Percentiles rank a stretch among this genome's conserved stretches.
These are phyloP conservation scores for Cyclotella atomus DNA, from an alignment of 108 stramenopile genomes.

Conservation along the genomic window DNA sequence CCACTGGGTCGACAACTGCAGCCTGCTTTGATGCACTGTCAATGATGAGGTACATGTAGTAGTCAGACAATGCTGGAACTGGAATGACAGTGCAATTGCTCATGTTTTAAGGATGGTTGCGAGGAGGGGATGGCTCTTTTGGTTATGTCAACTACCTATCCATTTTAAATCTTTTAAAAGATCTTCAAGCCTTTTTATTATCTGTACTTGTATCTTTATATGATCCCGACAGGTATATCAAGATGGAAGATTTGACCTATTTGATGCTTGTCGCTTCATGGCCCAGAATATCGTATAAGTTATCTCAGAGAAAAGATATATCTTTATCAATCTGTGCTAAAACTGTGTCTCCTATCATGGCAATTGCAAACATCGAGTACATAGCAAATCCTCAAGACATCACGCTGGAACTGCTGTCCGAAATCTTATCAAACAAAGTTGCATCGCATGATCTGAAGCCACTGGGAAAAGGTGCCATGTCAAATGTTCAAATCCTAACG, in stretches of 20 bases:
- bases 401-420: constrained; percentile 1
- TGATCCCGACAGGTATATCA: too few relatives aligned
- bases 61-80: constrained; percentile 48
- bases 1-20: constrained; percentile 72
- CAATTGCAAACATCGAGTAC: not conserved
- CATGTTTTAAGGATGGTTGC: not conserved
- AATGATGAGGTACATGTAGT: constrained; percentile 61
- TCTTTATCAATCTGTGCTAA: too few relatives aligned
- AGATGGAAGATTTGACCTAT: too few relatives aligned
- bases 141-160: too few relatives aligned
- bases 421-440: not conserved
- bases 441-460: constrained; percentile 4
- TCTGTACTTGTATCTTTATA: too few relatives aligned
- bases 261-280: too few relatives aligned
- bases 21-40: constrained; percentile 45
- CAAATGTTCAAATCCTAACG: constrained; percentile 26
- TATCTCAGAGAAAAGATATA: too few relatives aligned
- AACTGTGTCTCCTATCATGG: not conserved
- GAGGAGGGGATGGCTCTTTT: too few relatives aligned
- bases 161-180: too few relatives aligned
- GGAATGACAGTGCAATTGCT: constrained; percentile 44
- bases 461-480: constrained; percentile 26
- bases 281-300: too few relatives aligned
- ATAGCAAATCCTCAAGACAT: not conserved
- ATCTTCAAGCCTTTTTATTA: too few relatives aligned